phyloP scores from a whole-genome alignment of 2,329 filamentous ascomycete genomes.

The Fusarium sarcochroum region DNA sequence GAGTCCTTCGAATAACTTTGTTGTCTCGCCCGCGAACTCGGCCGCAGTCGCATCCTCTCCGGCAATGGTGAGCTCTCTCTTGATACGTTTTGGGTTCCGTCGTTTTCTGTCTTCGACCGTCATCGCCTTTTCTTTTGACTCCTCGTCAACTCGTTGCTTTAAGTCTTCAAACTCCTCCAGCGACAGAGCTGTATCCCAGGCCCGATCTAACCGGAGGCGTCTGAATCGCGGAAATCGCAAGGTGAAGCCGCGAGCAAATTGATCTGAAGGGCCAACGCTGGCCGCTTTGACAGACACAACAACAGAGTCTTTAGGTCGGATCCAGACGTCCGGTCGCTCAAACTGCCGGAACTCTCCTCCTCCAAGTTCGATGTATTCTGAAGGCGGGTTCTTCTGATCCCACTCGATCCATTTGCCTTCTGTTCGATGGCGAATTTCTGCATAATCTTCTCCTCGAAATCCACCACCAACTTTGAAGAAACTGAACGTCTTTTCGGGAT shows the following conservation, averaged over 20 bases:
- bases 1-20: conserved; percentile 79
- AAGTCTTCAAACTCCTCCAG: conserved; percentile 83
- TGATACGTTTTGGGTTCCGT: conserved; percentile 70
- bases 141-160: conserved; percentile 77
- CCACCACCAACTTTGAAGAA: conserved; percentile 99
- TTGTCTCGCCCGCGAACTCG: conserved; percentile 68
- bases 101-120: conserved; percentile 79
- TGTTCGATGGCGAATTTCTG: conserved; percentile 83
- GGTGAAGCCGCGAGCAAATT: conserved; percentile 83
- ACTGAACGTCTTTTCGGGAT: conserved; percentile 85
- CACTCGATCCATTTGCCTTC: conserved; percentile 94
- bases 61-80: conserved; percentile 77
- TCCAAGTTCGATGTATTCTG: conserved; percentile 83
- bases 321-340: conserved; percentile 93
- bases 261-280: conserved; percentile 79
- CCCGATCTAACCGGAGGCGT: conserved; percentile 82
- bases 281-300: conserved; percentile 92
- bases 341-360: conserved; percentile 78
- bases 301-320: conserved; percentile 87
- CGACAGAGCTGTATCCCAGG: conserved; percentile 85
- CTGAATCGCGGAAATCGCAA: conserved; percentile 94
- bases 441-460: conserved; percentile 87
- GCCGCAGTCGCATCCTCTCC: conserved; percentile 69
- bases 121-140: conserved; percentile 81
- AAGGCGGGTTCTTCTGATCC: conserved; percentile 83